Evolutionary conservation across 768 basidiomycete species (phyloP).

Genomic region (Glaciozyma antarctica): DNA sequence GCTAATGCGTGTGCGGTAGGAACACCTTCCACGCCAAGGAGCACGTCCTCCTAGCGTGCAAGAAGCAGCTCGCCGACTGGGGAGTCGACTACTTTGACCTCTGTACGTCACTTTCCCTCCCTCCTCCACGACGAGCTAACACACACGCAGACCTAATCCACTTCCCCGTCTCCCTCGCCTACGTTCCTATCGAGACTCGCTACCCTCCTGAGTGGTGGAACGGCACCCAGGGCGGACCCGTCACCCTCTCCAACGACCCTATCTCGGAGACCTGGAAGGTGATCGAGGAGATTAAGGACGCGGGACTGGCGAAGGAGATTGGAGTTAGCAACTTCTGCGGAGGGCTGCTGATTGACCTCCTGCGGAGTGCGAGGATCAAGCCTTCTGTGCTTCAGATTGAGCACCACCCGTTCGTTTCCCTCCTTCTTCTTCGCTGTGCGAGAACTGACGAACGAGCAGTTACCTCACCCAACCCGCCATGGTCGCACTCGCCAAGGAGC

Average conservation of each 20-base stretch:
- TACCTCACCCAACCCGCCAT: conserved; percentile 4
- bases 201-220: conserved; percentile 73
- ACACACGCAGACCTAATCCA: conserved; percentile 47
- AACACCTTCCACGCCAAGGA: conserved; percentile 78
- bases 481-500: conserved; percentile 43
- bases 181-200: conserved; percentile 54
- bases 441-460: no score
- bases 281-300: conserved; percentile 69
- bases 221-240: conserved; percentile 2
- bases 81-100: conserved; percentile 56
- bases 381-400: conserved; percentile 56
- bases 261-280: conserved; percentile 74
- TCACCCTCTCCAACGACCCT: conserved; percentile 51
- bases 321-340: conserved; percentile 74
- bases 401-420: conserved; percentile 38
- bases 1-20: conserved; percentile 48
- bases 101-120: background rate
- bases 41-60: conserved; percentile 51
- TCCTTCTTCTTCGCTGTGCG: no score
- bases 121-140: background rate
- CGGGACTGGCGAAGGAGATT: conserved; percentile 63
- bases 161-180: conserved; percentile 72
- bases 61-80: conserved; percentile 67
- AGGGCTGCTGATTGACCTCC: conserved; percentile 60
- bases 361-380: conserved; percentile 62